Evolutionary conservation across 2,329 filamentous ascomycete genomes (phyloP).

Genomic region (Grosmannia penicillata): DNA sequence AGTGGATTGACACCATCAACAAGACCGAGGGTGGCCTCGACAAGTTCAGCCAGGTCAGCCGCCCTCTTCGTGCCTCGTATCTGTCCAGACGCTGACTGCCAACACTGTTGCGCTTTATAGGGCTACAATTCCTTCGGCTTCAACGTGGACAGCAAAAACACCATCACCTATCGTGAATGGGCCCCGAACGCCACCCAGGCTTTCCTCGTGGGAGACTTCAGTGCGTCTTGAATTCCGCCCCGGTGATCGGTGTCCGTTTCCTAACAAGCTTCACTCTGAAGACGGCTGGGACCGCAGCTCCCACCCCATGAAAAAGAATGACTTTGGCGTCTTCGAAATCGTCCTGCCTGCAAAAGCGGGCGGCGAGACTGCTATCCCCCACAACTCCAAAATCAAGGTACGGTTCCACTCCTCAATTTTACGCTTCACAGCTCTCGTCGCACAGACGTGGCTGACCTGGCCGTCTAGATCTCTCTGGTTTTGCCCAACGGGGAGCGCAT

Average conservation of each 20-base stretch:
- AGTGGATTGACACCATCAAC: conserved; percentile 77
- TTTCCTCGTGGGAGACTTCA: conserved; percentile 88
- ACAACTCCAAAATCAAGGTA: conserved; percentile 95
- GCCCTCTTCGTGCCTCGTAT: too few relatives aligned
- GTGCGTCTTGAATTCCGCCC: conserved; percentile 36
- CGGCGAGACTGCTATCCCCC: conserved; percentile 66
- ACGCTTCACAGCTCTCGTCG: background rate
- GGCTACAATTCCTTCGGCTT: conserved; percentile 80
- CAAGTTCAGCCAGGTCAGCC: conserved; percentile 73
- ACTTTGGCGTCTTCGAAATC: conserved; percentile 79
- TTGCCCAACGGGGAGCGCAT: conserved; percentile 65
- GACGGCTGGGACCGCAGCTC: conserved; percentile 76
- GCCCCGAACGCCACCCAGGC: conserved; percentile 78
- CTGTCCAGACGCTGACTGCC: too few relatives aligned
- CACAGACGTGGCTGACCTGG: background rate
- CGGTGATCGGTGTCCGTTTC: too few relatives aligned
- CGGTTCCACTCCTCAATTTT: too few relatives aligned
- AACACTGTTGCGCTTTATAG: conserved; percentile 28
- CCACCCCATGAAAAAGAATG: conserved; percentile 75
- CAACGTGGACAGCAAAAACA: conserved; percentile 65
- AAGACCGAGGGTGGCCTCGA: conserved; percentile 77
- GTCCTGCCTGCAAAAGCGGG: conserved; percentile 51
- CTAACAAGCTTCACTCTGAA: conserved; percentile 18
- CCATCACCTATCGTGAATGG: conserved; percentile 90
- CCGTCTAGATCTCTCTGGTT: conserved; percentile 63